Conservation (phyloP, 768 basidiomycete species). For the Agrocybe pediades region DNA sequence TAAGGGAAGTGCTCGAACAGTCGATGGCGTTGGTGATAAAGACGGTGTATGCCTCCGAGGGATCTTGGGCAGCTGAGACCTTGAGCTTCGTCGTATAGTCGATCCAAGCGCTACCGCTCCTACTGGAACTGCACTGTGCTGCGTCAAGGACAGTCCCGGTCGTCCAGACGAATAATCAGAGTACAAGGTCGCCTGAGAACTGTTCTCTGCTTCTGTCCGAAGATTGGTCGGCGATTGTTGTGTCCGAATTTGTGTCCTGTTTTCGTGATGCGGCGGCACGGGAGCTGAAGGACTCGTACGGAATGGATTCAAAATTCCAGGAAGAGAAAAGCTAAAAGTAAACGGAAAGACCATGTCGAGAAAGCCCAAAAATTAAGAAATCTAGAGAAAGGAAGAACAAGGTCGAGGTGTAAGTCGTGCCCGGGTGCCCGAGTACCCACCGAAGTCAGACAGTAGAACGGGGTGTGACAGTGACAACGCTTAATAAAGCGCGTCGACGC, state of each 20-base stretch:
- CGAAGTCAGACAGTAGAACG: too few species aligned
- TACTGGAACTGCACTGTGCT: constrained; percentile 12
- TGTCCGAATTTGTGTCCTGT: constrained; percentile 10
- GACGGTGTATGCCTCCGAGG: constrained; percentile 26
- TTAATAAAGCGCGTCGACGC: too few species aligned
- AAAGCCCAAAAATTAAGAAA: neutral
- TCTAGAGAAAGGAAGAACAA: neutral
- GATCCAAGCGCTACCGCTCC: constrained; percentile 11
- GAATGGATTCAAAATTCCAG: constrained; percentile 72
- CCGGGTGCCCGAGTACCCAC: neutral
- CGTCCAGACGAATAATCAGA: neutral
- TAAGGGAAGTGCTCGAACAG: constrained; percentile 37
- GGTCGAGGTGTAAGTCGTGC: neutral
- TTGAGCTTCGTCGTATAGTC: constrained; percentile 10
- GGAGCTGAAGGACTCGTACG: constrained; percentile 5
- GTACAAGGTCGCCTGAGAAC: constrained; percentile 15
- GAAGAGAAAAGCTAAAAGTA: constrained; percentile 68
- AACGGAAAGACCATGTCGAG: constrained; percentile 56
- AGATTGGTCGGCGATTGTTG: constrained; percentile 12
- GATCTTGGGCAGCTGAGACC: constrained; percentile 24
- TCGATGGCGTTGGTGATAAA: constrained; percentile 30
- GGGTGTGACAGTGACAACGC: too few species aligned
- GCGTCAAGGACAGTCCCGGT: constrained; percentile 16
- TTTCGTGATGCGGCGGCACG: constrained; percentile 17
- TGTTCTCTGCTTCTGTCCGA: constrained; percentile 3